Base-by-base conservation (phyloP, 1,284 basidiomycete species). In the Exobasidium rhododendri region DNA sequence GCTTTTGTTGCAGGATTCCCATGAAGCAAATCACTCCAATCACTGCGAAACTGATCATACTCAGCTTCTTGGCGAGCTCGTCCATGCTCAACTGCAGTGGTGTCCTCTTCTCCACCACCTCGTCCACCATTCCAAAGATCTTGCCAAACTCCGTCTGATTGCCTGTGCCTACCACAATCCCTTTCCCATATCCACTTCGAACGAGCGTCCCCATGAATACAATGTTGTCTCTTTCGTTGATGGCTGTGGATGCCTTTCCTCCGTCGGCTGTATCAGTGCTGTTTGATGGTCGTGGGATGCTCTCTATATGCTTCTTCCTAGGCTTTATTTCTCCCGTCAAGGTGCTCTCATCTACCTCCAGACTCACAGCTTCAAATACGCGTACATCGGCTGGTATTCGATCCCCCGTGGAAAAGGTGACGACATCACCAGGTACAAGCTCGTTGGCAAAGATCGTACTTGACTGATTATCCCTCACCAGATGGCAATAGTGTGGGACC, bases 51-150 rank as follows among this genome's bases (percentile, higher is more conserved):
- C 92, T 94, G 62, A 94, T 82, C 32, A 93, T 83, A 5, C 91
- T 94, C 0, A 98, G 85, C 71, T 90, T 90, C 80, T 93, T 89
- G 0, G 94, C 94, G 10, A 98, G 86, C 76, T 97, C 93, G 79
- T 97, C 94, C 94, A 98, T 97, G 75, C 86, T 91, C 20, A 91
- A 82, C 79, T 98, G 94, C 31, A 98, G 83, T 0, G 93, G 94
- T 2, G 94, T 97, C 50, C 92, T 87, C 76, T 89, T 89, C 81
- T 97, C 94, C 67, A 93, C 90, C 46, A 96, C 89, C 75, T 96
- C 91, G 81, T 97, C 92, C 89, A 97, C 94, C 92, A 97, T 96
- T 22, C 88, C 87, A 80, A 98, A 97, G 69, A 98, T 92, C 63
- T 94, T 88, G 20, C 94, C 94, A 80, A 97, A 96, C 78, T 98